Percentiles rank a stretch among this genome's conserved stretches.
Conservation (phyloP, 345 rosid species). For the Erodium maritimum region DNA sequence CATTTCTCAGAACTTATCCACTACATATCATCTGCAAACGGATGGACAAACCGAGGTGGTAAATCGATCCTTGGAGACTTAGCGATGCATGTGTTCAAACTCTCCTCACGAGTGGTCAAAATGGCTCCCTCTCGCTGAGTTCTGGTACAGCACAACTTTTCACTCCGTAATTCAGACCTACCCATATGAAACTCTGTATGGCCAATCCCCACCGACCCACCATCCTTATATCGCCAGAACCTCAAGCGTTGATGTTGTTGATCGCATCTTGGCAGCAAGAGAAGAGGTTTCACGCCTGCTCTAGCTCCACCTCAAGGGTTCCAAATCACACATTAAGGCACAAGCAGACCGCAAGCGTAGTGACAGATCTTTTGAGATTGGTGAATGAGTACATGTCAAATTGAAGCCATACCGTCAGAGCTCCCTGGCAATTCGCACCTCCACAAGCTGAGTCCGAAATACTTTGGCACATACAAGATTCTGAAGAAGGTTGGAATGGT, state of each 20-base stretch:
- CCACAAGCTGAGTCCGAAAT: too few relatives aligned
- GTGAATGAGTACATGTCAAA: neutral
- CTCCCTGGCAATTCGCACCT: too few relatives aligned
- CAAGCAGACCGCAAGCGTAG: neutral
- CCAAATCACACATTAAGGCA: neutral
- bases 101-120: neutral
- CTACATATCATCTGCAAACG: constrained; percentile 2
- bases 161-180: neutral
- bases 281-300: too few relatives aligned
- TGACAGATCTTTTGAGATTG: neutral
- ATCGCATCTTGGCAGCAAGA: too few relatives aligned
- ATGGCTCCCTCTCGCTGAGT: constrained; percentile 2
- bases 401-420: too few relatives aligned
- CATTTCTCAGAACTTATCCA: neutral
- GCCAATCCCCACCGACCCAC: neutral
- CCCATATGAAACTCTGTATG: constrained; percentile 4
- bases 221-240: neutral
- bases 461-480: too few relatives aligned
- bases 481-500: too few relatives aligned
- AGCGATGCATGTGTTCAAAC: neutral
- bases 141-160: constrained; percentile 6
- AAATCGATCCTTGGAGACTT: neutral
- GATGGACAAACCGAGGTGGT: constrained; percentile 5
- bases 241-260: too few relatives aligned
- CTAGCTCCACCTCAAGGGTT: too few relatives aligned